These are phyloP conservation scores for Carex scoparia DNA, from an alignment of 176 grass and related monocot genomes.

Conservation along the genomic window DNA sequence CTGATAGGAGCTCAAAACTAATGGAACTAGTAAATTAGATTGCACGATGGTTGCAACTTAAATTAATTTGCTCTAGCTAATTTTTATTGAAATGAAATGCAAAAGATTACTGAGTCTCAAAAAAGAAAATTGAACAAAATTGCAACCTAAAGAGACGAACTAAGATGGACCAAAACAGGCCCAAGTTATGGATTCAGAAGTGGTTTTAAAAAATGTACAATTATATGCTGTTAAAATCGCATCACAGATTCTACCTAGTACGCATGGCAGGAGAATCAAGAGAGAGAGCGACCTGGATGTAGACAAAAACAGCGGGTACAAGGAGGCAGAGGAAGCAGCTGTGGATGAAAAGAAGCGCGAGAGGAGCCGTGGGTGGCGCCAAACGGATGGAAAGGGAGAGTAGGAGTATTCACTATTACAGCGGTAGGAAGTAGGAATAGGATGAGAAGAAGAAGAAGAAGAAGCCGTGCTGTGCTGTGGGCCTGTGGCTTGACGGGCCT, in stretches of 20 bases:
- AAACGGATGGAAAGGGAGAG: too few relatives aligned
- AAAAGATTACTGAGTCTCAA: not conserved
- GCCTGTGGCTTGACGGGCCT: not conserved
- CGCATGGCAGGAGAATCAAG: not conserved
- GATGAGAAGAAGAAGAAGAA: too few relatives aligned
- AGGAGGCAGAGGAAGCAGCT: too few relatives aligned
- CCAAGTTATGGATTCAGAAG: not conserved
- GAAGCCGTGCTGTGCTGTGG: too few relatives aligned
- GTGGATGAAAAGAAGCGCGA: too few relatives aligned
- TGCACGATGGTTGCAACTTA: not conserved
- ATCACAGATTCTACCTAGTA: not conserved
- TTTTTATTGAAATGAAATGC: not conserved
- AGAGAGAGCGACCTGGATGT: slow-evolving; percentile 47
- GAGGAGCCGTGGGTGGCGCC: too few relatives aligned
- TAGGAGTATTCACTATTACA: not conserved
- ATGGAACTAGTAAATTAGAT: not conserved
- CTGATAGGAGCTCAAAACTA: slow-evolving; percentile 30
- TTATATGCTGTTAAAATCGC: not conserved
- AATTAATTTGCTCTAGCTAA: not conserved
- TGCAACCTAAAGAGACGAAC: not conserved
- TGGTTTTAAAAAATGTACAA: not conserved
- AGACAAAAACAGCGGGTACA: too few relatives aligned
- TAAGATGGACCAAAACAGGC: not conserved
- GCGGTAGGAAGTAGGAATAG: not conserved
- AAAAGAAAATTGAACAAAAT: not conserved